Base-by-base conservation (phyloP, 768 basidiomycete genomes). In the Mycena venus region DNA sequence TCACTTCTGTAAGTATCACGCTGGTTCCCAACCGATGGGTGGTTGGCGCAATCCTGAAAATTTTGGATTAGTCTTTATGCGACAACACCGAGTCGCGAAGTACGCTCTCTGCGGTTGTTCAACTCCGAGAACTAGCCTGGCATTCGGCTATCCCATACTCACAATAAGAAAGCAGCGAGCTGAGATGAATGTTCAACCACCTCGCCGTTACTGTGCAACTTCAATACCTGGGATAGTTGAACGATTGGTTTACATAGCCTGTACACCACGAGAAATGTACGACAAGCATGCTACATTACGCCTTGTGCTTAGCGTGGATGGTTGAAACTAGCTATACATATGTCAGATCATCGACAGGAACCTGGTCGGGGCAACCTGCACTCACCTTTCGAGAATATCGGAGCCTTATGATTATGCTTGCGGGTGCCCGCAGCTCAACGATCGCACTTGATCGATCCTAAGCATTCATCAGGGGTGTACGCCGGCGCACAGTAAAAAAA, bases 391-490 rank as follows among this genome's bases (percentile, higher is more conserved):
- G 53, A 40, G 49, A 66, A 66, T 66, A 66, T 66, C 49, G 63
- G 44, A 53, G 65, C 38, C 65, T 67, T 56, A 56, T 56, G 51
- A 55, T 56, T 56, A 67, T 56, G 65, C 53, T 56, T 25, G 11
- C 53, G 65, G 65, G 65, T 55, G 65, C 53, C 65, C 65, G 53
- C 65, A 67, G 53, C 53, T 40, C 65, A 67, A 67, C 65, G 65
- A 67, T 53, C 65, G 65, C 65, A 67, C 53, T 56, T 67, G 65
- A 40, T 67, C 65, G 38, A 67, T 67, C 65, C 65, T 67, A 67
- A 42, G 36, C 65, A 67, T 67, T 56, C 63, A 53, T 67, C 65
- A 67, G 65, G 65, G 65, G 53, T 42, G 53, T 56, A 42, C 65
- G 65, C 65, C 27, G 53, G 53, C 65, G 53, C 65, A 67, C 65